Base-by-base conservation (phyloP, 75 land plant species). In the Isoetes taiwanensis region DNA sequence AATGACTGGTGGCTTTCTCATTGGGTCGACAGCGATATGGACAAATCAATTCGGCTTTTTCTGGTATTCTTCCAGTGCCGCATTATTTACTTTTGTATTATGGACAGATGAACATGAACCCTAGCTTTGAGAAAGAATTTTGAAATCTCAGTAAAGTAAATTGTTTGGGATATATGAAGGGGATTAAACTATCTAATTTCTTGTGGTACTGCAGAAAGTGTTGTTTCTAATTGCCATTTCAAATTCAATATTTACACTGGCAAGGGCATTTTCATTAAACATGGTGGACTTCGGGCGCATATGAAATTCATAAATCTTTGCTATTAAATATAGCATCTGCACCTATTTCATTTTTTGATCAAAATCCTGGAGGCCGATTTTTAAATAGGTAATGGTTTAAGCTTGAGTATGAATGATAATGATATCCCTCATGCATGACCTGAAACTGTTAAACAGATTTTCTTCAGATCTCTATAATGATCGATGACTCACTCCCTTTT, bases 401-500 rank as follows among this genome's bases (percentile, higher is more conserved):
- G 14, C 39, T 37, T 10, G 39, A 37, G 14, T 10, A 37, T 37
- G 39, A 37, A 37, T 37, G 9, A 10, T 37, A 37, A 37, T 10
- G 14, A 37, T 10, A 10, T 14, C 9, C 9, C 26, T 17, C 24
- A 30, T n/a, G 23, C 2, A 0, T 2, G 0, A 34, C n/a, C 20
- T 26, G 26, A 39, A 10, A 20, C 28, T 33, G 16, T 57, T 56
- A 0, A 78, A 73, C 80, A 91, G 97, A 73, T 74, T 91, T 34
- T 86, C 97, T 52, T 87, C 97, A 29, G 98, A 93, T 70, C 79
- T 75, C 28, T 93, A 84, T 59, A 73, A 75, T 3, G 78, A n/a
- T 93, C 52, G 98, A 93, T 73, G 98, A 93, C 65, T 75, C 83
- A 56, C 98, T 93, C 64, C 95, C 98, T 11, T 93, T 93, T 54